Conservation (phyloP, 306 rosid genomes). For the Ormosia emarginata region DNA sequence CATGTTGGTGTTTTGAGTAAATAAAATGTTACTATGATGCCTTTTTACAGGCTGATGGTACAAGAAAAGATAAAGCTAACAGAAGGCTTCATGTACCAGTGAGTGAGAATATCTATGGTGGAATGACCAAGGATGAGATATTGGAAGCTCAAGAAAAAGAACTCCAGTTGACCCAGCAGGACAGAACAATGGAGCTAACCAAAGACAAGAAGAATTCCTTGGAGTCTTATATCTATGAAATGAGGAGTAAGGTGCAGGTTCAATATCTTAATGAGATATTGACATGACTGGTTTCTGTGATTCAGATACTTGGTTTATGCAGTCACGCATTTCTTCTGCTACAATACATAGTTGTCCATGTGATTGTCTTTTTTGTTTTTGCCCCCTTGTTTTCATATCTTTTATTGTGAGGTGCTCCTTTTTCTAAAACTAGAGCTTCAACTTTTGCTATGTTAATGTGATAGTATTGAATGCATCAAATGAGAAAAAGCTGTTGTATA, state of each 20-base stretch:
- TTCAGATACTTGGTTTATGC: background rate
- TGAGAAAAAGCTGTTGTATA: background rate
- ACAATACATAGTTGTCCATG: background rate
- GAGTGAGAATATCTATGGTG: slow-evolving; percentile 67
- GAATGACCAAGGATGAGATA: slow-evolving; percentile 69
- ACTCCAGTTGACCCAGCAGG: slow-evolving; percentile 57
- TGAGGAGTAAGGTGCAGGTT: slow-evolving; percentile 72
- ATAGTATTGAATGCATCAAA: background rate
- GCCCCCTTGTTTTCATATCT: too few relatives aligned
- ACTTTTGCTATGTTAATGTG: background rate
- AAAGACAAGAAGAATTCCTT: slow-evolving; percentile 74
- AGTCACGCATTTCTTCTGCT: background rate
- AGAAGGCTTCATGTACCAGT: slow-evolving; percentile 57
- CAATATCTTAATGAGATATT: slow-evolving; percentile 11
- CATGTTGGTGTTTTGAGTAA: slow-evolving; percentile 29
- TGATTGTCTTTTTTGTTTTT: background rate
- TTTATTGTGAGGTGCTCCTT: background rate
- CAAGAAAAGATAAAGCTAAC: slow-evolving; percentile 36
- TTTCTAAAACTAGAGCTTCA: background rate
- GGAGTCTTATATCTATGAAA: slow-evolving; percentile 81
- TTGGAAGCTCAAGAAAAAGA: slow-evolving; percentile 64
- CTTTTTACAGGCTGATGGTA: slow-evolving; percentile 57
- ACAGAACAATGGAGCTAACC: slow-evolving; percentile 67
- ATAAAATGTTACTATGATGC: slow-evolving; percentile 30
- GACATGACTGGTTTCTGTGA: slow-evolving; percentile 10